A percentile compares a stretch with the other conserved stretches of the same genome.
Evolutionary conservation across 2,329 filamentous ascomycete genomes (phyloP).

Genomic region (Fusarium temperatum): DNA sequence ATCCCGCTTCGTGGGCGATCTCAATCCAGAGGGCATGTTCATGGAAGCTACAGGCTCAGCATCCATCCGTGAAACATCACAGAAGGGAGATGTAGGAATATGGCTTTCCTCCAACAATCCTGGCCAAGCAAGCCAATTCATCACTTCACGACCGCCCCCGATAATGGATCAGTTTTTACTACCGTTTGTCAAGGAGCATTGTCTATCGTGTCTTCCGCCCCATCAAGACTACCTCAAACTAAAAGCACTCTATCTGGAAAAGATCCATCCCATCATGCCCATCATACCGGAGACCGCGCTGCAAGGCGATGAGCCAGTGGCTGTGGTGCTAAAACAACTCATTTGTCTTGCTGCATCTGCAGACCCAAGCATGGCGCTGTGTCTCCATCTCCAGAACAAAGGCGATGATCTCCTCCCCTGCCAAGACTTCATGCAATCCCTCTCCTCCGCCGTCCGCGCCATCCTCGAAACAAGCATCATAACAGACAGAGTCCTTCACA

Average conservation of each 20-base stretch:
- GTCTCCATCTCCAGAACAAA: constrained; percentile 56
- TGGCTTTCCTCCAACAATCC: constrained; percentile 55
- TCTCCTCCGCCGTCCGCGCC: constrained; percentile 59
- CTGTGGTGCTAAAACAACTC: constrained; percentile 61
- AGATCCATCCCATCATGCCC: constrained; percentile 65
- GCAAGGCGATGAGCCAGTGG: constrained; percentile 46
- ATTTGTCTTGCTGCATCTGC: constrained; percentile 64
- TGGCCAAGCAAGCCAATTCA: constrained; percentile 49
- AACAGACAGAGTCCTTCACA: constrained; percentile 62
- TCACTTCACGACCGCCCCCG: constrained; percentile 49
- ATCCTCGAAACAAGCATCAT: constrained; percentile 64
- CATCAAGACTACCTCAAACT: constrained; percentile 57
- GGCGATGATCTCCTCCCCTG: constrained; percentile 52
- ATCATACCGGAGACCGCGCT: constrained; percentile 55
- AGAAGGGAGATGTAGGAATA: constrained; percentile 64
- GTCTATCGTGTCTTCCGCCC: constrained; percentile 59
- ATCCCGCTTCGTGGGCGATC: constrained; percentile 64
- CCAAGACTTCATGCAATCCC: constrained; percentile 57
- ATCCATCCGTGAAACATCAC: constrained; percentile 48
- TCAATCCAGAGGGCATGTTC: constrained; percentile 69
- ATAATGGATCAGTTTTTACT: constrained; percentile 53
- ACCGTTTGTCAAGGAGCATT: constrained; percentile 56
- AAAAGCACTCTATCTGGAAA: constrained; percentile 57
- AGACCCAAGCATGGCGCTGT: constrained; percentile 55
- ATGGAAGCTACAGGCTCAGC: constrained; percentile 59